Base-by-base conservation (phyloP, 441 rosid genomes). In the Adansonia madagascariensis region DNA sequence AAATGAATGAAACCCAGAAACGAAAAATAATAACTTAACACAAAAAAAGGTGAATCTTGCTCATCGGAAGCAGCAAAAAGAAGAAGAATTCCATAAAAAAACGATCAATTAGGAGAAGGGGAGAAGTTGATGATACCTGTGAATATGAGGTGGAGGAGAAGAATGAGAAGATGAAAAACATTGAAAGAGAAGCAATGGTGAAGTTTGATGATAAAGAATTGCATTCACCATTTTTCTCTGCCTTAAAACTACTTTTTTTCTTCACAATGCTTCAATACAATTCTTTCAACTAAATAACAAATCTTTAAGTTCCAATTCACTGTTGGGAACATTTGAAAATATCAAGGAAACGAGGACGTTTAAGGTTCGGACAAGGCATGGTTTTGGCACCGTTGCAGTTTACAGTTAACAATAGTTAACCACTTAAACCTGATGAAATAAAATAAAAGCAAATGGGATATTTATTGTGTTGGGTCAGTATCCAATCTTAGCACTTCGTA, bases 131-230 rank as follows among this genome's bases (percentile, higher is more conserved):
- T 18, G 43, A n/a, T 71, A 71, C 80, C 80, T 72, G 72, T 65
- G 24, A 3, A 71, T 14, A 1, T 17, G 27, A 43, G 24, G 74
- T 61, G 76, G 62, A 52, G 62, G n/a, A 78, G 74, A 43, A 27
- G 55, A 67, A 52, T 61, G 24, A 78, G 74, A 43, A 27, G 55
- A 67, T 55, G 79, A 39, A 8, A 43, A 41, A 43, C 39, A 71
- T 15, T 71, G 76, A 52, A 52, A 46, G 31, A 53, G 71, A 61
- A 78, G 44, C 57, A 76, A 14, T 50, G 76, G 76, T 43, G 80
- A 61, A 24, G 76, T 39, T 15, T 71, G 80, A 52, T 49, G 73
- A 67, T 71, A 67, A 18, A 50, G 43, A 62, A 67, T 43, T 14
- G 55, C 22, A 56, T 61, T 61, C 74, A 63, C 71, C 80, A 78